Conservation (phyloP, 2,329 filamentous ascomycete species). For the Arthroderma sp. region DNA sequence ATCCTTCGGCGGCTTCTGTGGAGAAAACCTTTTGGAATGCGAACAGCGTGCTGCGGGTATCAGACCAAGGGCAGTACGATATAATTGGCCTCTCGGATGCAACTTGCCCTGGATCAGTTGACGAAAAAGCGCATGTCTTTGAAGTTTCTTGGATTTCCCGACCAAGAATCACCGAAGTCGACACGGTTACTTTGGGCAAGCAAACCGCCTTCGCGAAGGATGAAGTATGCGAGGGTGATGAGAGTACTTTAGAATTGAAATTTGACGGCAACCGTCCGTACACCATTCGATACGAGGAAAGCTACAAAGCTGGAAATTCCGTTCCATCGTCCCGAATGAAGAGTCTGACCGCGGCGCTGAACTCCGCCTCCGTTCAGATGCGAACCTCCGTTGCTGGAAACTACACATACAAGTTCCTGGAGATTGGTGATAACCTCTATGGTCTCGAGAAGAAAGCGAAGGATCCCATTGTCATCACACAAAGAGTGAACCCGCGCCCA, state of each 20-base stretch:
- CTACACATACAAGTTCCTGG: slow-evolving; percentile 76
- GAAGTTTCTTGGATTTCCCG: slow-evolving; percentile 75
- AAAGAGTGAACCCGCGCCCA: slow-evolving; percentile 74
- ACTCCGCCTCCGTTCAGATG: slow-evolving; percentile 66
- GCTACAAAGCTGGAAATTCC: slow-evolving; percentile 52
- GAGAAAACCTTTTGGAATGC: slow-evolving; percentile 40
- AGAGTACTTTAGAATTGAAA: slow-evolving; percentile 72
- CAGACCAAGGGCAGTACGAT: slow-evolving; percentile 62
- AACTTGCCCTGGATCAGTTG: slow-evolving; percentile 70
- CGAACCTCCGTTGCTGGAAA: slow-evolving; percentile 72
- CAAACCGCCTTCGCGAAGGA: slow-evolving; percentile 55
- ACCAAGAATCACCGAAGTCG: slow-evolving; percentile 55
- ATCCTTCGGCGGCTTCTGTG: slow-evolving; percentile 36
- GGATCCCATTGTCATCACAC: slow-evolving; percentile 57
- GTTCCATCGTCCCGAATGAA: slow-evolving; percentile 56
- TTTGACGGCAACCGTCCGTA: slow-evolving; percentile 75
- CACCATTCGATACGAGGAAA: slow-evolving; percentile 68
- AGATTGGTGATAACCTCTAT: slow-evolving; percentile 77
- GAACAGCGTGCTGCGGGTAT: slow-evolving; percentile 60
- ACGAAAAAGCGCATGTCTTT: slow-evolving; percentile 61
- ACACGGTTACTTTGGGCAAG: slow-evolving; percentile 37
- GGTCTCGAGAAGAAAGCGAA: slow-evolving; percentile 56
- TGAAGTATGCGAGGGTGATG: slow-evolving; percentile 86
- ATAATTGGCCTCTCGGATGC: slow-evolving; percentile 65
- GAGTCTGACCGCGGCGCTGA: slow-evolving; percentile 63